phyloP scores from a whole-genome alignment of 441 rosid species.

The Eutrema salsugineum region DNA sequence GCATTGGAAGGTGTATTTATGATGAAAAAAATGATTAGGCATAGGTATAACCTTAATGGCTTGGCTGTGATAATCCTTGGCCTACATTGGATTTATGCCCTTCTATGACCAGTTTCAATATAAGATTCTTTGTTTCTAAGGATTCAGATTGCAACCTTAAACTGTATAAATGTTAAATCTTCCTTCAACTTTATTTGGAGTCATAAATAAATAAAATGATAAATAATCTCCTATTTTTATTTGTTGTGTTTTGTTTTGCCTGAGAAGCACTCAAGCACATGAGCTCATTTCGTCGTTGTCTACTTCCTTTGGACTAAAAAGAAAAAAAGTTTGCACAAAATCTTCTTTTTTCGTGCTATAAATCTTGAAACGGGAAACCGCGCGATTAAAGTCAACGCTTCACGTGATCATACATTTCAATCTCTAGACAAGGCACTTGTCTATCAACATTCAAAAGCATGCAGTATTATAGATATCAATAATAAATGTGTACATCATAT shows the following conservation, averaged over 20 bases:
- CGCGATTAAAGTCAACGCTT: constrained; percentile 24
- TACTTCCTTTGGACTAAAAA: background rate
- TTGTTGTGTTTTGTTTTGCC: background rate
- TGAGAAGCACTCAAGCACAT: background rate
- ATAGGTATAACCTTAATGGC: too few species aligned
- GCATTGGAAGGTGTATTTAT: too few species aligned
- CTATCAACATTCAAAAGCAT: background rate
- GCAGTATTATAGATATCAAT: background rate
- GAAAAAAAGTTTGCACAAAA: background rate
- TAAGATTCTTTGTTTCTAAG: background rate
- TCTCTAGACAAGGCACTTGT: background rate
- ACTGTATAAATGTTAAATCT: background rate
- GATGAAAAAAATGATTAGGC: too few species aligned
- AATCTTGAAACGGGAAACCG: background rate
- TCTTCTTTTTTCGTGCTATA: too few species aligned
- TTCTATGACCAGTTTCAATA: too few species aligned
- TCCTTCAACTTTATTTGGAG: background rate
- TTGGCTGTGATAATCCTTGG: too few species aligned
- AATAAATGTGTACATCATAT: background rate
- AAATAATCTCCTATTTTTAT: background rate
- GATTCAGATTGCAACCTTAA: background rate
- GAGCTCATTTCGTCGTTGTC: background rate
- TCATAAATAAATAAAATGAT: too few species aligned
- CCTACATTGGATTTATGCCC: too few species aligned
- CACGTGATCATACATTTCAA: constrained; percentile 11